Evolutionary conservation across 2,329 filamentous ascomycete genomes (phyloP), one percentile per base, ranked within the genome.

Genomic region (Leptographium radiaticola): DNA sequence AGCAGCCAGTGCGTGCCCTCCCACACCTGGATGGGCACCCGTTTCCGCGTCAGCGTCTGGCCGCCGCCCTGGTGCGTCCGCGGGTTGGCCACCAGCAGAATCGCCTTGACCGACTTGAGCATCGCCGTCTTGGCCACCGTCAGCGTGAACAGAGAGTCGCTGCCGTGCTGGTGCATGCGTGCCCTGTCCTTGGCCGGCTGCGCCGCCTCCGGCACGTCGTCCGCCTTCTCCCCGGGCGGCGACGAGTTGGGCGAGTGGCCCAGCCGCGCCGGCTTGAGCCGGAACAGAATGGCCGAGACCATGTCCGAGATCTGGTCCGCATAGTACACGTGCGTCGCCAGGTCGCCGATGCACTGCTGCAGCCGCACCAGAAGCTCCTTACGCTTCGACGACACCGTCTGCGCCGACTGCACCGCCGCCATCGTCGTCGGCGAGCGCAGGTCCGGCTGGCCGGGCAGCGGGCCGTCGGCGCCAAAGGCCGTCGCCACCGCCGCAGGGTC

Each of bases 281-380:
- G 84, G 34, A 79, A 71, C 16, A 97, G 71, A 46, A 97, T 84
- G 0, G 88, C 82, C 20, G 83, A 79, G 51, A 96, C 82, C 89
- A 97, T 96, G 67, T 98, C 93, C 1, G 87, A 83, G 53, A 97
- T 88, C 67, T 98, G 93, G 62, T 97, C 91, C 2, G 87, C 87
- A 66, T 98, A 98, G 71, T 98, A 98, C 36, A 96, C 84, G 64
- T 98, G 93, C 0, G 88, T 95, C 2, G 90, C 89, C 33, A 98
- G 73, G 65, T 90, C 82, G n/a, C 89, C 89, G 57, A 96, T 89
- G 68, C 88, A 95, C 60, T 80, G 76, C 65, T 93, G 84, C 16
- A 97, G 76, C 36, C 83, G 79, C 38, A 73, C 68, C 33, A 95
- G 71, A 16, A 96, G 74, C 59, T 83, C 77, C 58, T 76, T 75